phyloP scores from a whole-genome alignment of 1,284 basidiomycete species.

The Ustilago nuda region DNA sequence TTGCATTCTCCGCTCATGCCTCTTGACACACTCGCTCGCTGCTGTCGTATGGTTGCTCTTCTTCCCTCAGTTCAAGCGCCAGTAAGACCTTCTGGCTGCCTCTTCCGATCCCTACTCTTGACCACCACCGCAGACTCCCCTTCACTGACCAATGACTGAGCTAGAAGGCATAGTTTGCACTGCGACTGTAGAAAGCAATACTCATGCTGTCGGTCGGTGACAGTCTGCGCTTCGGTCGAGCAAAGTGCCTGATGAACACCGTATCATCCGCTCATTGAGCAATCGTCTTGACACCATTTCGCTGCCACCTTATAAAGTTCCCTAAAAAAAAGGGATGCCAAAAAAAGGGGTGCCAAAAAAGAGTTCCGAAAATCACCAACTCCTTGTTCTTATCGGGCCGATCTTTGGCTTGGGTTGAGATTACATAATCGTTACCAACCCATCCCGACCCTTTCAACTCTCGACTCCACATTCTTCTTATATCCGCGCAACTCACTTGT shows the following conservation, averaged over 20 bases:
- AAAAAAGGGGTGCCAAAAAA: constrained; percentile 1
- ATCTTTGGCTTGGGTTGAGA: not conserved
- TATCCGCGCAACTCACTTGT: not conserved
- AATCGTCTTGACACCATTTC: no score
- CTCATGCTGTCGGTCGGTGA: not conserved
- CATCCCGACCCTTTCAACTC: not conserved
- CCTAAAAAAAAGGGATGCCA: not conserved
- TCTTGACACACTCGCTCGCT: no score
- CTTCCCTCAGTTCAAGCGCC: no score
- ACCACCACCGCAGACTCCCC: no score
- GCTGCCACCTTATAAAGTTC: not conserved
- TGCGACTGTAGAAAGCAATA: no score
- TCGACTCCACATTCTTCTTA: constrained; percentile 1
- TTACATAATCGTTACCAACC: constrained; percentile 12
- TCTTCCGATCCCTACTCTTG: no score
- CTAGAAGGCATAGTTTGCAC: no score
- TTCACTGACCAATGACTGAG: no score
- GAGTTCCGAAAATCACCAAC: not conserved
- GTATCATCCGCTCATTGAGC: not conserved
- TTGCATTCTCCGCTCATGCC: not conserved
- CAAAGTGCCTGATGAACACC: not conserved
- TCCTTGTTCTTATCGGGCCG: no score
- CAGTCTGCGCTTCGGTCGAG: not conserved
- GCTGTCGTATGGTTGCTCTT: not conserved
- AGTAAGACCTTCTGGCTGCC: no score